Conservation (phyloP, 371 early-diverging fungal species). For the Mucor piriformis region DNA sequence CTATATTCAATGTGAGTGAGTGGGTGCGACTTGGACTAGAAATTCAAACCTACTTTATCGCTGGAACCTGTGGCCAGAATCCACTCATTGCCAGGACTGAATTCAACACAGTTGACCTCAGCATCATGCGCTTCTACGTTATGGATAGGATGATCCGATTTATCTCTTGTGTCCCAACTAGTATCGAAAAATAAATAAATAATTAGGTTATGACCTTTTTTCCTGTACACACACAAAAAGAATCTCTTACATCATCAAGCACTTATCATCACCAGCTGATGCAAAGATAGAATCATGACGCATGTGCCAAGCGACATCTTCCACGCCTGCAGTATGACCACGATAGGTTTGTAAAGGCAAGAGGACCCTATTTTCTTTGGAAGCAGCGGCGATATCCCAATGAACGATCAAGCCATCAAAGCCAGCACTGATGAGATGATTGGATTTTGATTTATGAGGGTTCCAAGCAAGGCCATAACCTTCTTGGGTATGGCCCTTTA, state of each 20-base stretch:
- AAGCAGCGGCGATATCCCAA: conserved; percentile 57
- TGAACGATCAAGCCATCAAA: conserved; percentile 85
- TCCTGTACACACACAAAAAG: neutral
- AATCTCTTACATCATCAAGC: conserved; percentile 72
- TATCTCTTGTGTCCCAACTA: conserved; percentile 75
- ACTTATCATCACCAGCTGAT: conserved; percentile 95
- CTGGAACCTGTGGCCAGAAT: conserved; percentile 96
- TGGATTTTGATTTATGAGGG: conserved; percentile 58
- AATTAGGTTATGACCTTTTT: neutral
- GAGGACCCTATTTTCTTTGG: conserved; percentile 70
- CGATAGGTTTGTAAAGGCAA: conserved; percentile 73
- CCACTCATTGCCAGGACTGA: conserved; percentile 88
- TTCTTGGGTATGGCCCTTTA: conserved; percentile 93
- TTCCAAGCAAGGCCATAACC: conserved; percentile 90
- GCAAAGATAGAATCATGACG: conserved; percentile 85
- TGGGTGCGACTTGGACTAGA: too few species aligned
- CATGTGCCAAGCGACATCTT: conserved; percentile 95
- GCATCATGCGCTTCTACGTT: conserved; percentile 84
- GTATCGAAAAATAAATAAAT: neutral
- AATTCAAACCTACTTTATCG: conserved; percentile 91
- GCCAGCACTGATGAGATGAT: conserved; percentile 77
- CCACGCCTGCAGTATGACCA: conserved; percentile 91
- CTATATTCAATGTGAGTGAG: too few species aligned
- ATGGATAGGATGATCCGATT: conserved; percentile 61
- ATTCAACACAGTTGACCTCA: conserved; percentile 95